phyloP scores from a whole-genome alignment of 495 filamentous ascomycete species.

The Aspergillus ostianus region DNA sequence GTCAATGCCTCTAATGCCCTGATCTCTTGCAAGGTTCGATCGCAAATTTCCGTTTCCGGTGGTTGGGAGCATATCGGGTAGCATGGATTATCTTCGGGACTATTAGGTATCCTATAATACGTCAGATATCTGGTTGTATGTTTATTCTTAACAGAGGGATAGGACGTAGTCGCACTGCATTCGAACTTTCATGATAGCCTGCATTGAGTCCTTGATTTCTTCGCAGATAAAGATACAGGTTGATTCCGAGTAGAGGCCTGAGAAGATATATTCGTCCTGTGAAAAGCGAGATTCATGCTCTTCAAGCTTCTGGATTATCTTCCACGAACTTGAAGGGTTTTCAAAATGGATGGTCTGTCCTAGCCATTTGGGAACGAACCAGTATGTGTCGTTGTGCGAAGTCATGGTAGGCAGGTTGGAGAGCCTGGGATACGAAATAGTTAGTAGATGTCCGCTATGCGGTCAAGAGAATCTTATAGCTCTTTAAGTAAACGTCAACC shows the following conservation, averaged over 20 bases:
- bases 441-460: too few species aligned
- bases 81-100: neutral
- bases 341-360: slow-evolving; percentile 9
- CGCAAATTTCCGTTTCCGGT: slow-evolving; percentile 8
- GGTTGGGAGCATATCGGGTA: slow-evolving; percentile 1
- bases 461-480: too few species aligned
- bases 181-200: slow-evolving; percentile 10
- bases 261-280: slow-evolving; percentile 7
- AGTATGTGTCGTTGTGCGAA: slow-evolving; percentile 1
- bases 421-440: too few species aligned
- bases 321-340: slow-evolving; percentile 9
- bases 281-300: slow-evolving; percentile 2
- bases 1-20: neutral
- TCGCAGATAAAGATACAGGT: slow-evolving; percentile 1
- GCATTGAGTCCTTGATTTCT: neutral
- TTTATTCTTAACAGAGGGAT: neutral
- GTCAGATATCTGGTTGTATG: slow-evolving; percentile 2
- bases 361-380: slow-evolving; percentile 8
- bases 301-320: slow-evolving; percentile 9
- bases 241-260: slow-evolving; percentile 7
- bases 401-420: slow-evolving; percentile 4
- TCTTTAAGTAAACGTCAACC: too few species aligned
- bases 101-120: slow-evolving; percentile 7
- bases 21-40: slow-evolving; percentile 1
- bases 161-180: slow-evolving; percentile 3